Conservation (phyloP, 331 rosid genomes). For the Phaseolus coccineus region DNA sequence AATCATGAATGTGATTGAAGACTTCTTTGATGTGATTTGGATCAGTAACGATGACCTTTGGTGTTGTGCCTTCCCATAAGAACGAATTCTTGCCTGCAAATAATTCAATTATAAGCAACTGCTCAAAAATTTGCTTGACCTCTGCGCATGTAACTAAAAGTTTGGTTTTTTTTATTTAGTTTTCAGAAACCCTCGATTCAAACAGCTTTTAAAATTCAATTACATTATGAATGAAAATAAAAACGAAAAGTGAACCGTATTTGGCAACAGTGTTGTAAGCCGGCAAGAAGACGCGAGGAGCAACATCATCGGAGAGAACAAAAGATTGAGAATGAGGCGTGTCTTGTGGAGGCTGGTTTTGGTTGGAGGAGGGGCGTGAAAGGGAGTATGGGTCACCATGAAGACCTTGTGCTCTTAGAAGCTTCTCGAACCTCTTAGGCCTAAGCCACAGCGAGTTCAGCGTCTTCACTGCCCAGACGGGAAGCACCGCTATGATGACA, state of each 20-base stretch:
- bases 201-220: no score
- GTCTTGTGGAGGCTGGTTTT: background rate
- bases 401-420: constrained; percentile 35
- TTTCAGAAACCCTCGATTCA: no score
- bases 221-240: no score
- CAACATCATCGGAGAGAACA: constrained; percentile 37
- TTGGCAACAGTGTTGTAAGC: constrained; percentile 9
- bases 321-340: constrained; percentile 35
- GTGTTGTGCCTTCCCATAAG: background rate
- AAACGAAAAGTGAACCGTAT: constrained; percentile 36
- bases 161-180: no score
- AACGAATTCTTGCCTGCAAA: background rate
- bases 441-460: constrained; percentile 21
- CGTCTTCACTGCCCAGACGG: background rate
- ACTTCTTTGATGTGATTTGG: background rate
- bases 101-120: background rate
- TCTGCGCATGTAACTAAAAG: no score
- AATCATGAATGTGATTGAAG: background rate
- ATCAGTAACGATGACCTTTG: background rate
- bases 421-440: constrained; percentile 20
- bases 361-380: background rate
- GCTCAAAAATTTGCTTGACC: background rate
- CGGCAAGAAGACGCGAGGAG: background rate
- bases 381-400: constrained; percentile 17
- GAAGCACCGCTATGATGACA: background rate